Evolutionary conservation across 441 rosid genomes (phyloP).

Genomic region (Sinapis alba): DNA sequence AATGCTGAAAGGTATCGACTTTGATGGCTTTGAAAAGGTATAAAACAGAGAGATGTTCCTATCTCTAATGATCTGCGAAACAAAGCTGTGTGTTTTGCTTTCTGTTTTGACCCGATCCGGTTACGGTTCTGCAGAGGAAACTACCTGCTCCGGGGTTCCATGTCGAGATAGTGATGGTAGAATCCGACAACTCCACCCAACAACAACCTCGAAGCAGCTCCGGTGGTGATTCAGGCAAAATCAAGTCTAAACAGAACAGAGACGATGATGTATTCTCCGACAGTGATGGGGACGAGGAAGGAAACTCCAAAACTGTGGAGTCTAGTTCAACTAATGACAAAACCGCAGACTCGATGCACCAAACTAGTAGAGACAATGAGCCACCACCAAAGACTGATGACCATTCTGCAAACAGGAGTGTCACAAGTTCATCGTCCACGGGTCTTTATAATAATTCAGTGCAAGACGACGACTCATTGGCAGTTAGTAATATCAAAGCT

Average conservation of each 20-base stretch:
- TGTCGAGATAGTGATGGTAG: constrained; percentile 77
- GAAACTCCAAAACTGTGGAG: constrained; percentile 39
- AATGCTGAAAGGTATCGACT: constrained; percentile 54
- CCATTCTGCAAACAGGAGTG: constrained; percentile 11
- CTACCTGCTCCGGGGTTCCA: constrained; percentile 82
- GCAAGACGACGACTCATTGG: constrained; percentile 36
- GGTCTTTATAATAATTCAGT: constrained; percentile 6
- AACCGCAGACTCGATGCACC: constrained; percentile 32
- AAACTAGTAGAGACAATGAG: constrained; percentile 29
- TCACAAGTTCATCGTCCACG: constrained; percentile 10
- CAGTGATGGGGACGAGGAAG: constrained; percentile 63
- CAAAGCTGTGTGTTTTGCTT: background rate
- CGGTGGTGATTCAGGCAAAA: constrained; percentile 34
- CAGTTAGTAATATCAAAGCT: constrained; percentile 59
- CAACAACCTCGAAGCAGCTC: constrained; percentile 35
- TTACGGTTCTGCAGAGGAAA: constrained; percentile 53
- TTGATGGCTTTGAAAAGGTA: constrained; percentile 92
- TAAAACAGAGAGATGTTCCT: constrained; percentile 5
- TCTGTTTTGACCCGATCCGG: background rate
- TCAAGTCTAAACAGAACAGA: constrained; percentile 42
- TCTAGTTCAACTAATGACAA: constrained; percentile 34
- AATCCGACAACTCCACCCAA: constrained; percentile 49
- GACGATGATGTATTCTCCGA: constrained; percentile 76
- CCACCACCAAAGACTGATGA: constrained; percentile 7
- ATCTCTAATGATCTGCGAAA: background rate